A percentile compares a stretch with the other conserved stretches of the same genome.
Conservation (phyloP, 129 eudicot species). For the Helianthus annuus region HanXRQr2.0-SUNRISE NC_035433.2:123492941-123493440, state of each 20-base stretch:
- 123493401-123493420: neutral
- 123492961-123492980: constrained; percentile 78
- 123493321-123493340: constrained; percentile 66
- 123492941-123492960: constrained; percentile 64
- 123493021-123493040: neutral
- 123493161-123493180: constrained; percentile 73
- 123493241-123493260: constrained; percentile 46
- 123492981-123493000: constrained; percentile 49
- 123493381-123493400: neutral
- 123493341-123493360: constrained; percentile 65
- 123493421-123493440: neutral
- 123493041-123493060: neutral
- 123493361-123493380: constrained; percentile 79
- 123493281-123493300: constrained; percentile 61
- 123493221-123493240: constrained; percentile 4
- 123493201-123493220: neutral
- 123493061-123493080: neutral
- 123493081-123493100: neutral
- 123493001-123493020: neutral
- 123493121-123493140: constrained; percentile 69
- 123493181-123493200: constrained; percentile 33
- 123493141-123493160: constrained; percentile 54
- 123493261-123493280: constrained; percentile 66
- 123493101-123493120: constrained; percentile 61
- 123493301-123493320: constrained; percentile 70